These are phyloP conservation scores for Ascodesmis nigricans DNA, from an alignment of 495 filamentous ascomycete species.

Conservation along the genomic window DNA sequence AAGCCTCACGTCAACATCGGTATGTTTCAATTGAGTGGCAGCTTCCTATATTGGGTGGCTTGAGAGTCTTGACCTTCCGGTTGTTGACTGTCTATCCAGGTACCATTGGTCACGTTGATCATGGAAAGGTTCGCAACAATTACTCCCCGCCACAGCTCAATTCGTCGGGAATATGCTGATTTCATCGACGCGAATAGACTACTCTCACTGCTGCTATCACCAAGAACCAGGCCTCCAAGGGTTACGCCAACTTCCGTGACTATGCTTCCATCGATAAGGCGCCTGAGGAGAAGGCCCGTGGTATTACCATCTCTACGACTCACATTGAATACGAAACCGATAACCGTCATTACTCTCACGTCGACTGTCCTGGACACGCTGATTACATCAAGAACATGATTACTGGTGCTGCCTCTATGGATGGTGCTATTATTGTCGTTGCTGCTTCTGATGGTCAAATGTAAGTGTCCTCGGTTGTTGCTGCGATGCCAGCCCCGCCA, in stretches of 20 bases:
- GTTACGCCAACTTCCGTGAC: slow-evolving; percentile 77
- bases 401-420: slow-evolving; percentile 91
- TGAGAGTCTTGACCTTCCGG: slow-evolving; percentile 6
- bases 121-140: slow-evolving; percentile 56
- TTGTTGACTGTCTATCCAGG: slow-evolving; percentile 27
- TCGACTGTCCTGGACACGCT: slow-evolving; percentile 98
- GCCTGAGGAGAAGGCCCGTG: slow-evolving; percentile 95
- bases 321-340: slow-evolving; percentile 97
- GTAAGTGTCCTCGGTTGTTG: slow-evolving; percentile 27
- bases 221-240: slow-evolving; percentile 86
- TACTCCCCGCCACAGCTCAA: slow-evolving; percentile 11
- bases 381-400: slow-evolving; percentile 99
- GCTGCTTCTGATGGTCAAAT: slow-evolving; percentile 98
- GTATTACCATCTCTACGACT: slow-evolving; percentile 95
- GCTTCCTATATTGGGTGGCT: slow-evolving; percentile 4
- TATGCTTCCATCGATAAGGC: slow-evolving; percentile 98
- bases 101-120: slow-evolving; percentile 98
- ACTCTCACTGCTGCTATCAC: slow-evolving; percentile 96
- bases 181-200: slow-evolving; percentile 39
- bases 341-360: slow-evolving; percentile 85
- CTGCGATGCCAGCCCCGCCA: too few species aligned
- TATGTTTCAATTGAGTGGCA: slow-evolving; percentile 30
- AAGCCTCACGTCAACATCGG: slow-evolving; percentile 98
- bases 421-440: slow-evolving; percentile 94
- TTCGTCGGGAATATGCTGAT: too few species aligned